Evolutionary conservation across 2,329 filamentous ascomycete genomes (phyloP), one percentile per base, ranked within the genome.

Genomic region (Ilyonectria robusta): DNA sequence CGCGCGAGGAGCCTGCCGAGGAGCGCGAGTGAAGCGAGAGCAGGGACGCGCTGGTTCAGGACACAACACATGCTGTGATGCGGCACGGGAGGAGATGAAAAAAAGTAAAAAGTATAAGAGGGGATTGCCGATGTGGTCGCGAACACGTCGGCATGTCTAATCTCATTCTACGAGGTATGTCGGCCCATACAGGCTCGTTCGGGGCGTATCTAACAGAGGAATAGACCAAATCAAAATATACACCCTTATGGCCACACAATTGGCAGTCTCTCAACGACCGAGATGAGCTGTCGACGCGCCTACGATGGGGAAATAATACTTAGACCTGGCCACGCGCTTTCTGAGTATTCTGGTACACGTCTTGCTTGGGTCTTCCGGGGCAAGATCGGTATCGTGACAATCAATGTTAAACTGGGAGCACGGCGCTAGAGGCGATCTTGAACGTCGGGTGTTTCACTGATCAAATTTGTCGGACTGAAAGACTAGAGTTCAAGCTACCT

Each of bases 121-220:
- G 42, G 54, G 47, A 35, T 55, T 42, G 47, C 62, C 51, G 50
- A 17, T 29, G 54, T 15, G 48, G 66, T 51, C 46, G 46, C 69
- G 63, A 62, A 66, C 74, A 75, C 70, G 73, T 78, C 72, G 76
- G 76, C 73, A 78, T 61, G 69, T 68, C 62, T 70, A 74, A 70
- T 73, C 60, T 71, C 51, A 67, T 62, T 65, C 51, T 65, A 74
- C 59, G 65, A 77, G 76, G 76, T 77, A 76, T 69, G 75, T 62
- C 6, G 17, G 26, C 40, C 19, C 13, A 9, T 47, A 7, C 11
- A 47, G 29, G 40, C 19, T 42, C 11, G 9, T 48, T 3, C 11
- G 35, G 19, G 10, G 10, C 21, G 21, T 51, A 9, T 53, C 60
- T 69, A 50, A 69, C 64, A 21, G 17, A 42, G 19, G 13, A 35